phyloP scores from a whole-genome alignment of 2,329 filamentous ascomycete genomes.

The Aureobasidium sp. region DNA sequence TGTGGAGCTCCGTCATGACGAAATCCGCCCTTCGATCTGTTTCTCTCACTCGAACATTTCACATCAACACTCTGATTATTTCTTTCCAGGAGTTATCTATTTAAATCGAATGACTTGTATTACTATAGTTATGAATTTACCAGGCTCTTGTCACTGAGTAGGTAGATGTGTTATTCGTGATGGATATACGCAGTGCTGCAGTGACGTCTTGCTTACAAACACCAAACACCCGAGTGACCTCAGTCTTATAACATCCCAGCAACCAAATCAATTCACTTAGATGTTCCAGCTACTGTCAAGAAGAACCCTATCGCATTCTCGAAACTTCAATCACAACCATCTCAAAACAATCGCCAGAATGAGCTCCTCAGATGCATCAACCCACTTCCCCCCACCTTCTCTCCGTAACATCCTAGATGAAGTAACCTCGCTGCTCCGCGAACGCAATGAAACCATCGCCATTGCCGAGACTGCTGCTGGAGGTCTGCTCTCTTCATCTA shows the following conservation, averaged over 20 bases:
- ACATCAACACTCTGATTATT: too few species aligned
- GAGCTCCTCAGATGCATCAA: conserved; percentile 3
- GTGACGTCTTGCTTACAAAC: not conserved
- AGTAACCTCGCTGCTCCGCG: conserved; percentile 45
- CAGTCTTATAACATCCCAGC: not conserved
- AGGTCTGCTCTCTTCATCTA: conserved; percentile 50
- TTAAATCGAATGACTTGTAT: too few species aligned
- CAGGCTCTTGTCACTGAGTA: too few species aligned
- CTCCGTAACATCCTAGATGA: conserved; percentile 39
- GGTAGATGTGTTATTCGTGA: too few species aligned
- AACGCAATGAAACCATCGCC: conserved; percentile 48
- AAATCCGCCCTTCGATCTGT: not conserved
- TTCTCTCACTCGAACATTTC: not conserved
- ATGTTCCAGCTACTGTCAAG: not conserved
- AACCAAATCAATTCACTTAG: not conserved
- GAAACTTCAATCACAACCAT: not conserved
- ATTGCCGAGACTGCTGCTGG: conserved; percentile 58
- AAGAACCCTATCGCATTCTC: not conserved
- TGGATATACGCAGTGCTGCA: not conserved
- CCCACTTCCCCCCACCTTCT: conserved; percentile 32
- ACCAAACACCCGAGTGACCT: not conserved
- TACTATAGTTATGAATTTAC: too few species aligned
- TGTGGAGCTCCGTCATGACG: not conserved
- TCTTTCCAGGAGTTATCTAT: too few species aligned
- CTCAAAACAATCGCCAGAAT: not conserved